phyloP scores from a whole-genome alignment of 768 basidiomycete genomes.

The Mycena haematopus region DNA sequence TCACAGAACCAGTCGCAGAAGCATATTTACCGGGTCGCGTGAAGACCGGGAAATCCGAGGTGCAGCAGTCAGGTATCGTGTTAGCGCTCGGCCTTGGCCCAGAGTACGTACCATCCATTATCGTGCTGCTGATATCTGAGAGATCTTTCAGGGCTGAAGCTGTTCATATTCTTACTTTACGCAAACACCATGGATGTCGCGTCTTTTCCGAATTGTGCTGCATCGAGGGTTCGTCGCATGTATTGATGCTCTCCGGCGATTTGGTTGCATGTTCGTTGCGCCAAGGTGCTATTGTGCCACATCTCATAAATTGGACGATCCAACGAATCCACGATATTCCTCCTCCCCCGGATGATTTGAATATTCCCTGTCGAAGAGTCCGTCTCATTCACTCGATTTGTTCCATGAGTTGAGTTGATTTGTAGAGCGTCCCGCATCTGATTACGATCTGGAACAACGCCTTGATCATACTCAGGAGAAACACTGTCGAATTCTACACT shows the following conservation, averaged over 20 bases:
- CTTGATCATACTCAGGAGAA: neutral
- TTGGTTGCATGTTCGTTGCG: constrained; percentile 22
- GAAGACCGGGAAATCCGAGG: constrained; percentile 14
- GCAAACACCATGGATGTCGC: neutral
- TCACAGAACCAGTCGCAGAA: constrained; percentile 13
- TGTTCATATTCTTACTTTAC: constrained; percentile 3
- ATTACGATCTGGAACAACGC: neutral
- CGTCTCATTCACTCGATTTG: neutral
- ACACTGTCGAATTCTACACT: constrained; percentile 4
- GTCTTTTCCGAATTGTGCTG: constrained; percentile 10
- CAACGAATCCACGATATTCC: neutral
- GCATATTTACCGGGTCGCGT: constrained; percentile 20
- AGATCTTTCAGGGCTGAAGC: neutral
- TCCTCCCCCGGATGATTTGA: neutral
- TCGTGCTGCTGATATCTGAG: no score
- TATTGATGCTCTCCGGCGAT: constrained; percentile 16
- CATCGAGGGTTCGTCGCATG: constrained; percentile 14
- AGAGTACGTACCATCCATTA: neutral
- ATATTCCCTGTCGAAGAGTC: constrained; percentile 7
- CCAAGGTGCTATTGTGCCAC: constrained; percentile 2
- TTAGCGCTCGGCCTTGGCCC: constrained; percentile 17
- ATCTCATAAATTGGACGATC: constrained; percentile 18
- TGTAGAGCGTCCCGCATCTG: constrained; percentile 6
- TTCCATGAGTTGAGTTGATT: neutral
- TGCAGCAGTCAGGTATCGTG: constrained; percentile 14